Conservation (phyloP, 345 rosid genomes). For the Eucalyptus pauciflora region DNA sequence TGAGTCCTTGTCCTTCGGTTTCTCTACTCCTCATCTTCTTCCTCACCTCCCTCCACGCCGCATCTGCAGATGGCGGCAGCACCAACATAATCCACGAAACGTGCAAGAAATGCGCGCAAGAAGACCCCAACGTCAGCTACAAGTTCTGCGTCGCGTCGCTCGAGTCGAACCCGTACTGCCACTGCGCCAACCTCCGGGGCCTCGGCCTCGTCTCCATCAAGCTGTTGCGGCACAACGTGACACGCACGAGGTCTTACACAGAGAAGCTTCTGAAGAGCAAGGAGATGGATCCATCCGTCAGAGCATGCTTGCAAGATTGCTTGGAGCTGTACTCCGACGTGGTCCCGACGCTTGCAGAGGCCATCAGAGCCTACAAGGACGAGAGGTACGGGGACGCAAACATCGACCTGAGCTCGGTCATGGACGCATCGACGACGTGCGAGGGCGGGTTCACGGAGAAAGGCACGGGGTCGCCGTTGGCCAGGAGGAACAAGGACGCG, state of each 20-base stretch:
- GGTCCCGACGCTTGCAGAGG: slow-evolving; percentile 12
- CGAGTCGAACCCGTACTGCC: slow-evolving; percentile 14
- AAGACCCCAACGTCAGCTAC: slow-evolving; percentile 38
- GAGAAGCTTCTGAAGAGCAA: slow-evolving; percentile 17
- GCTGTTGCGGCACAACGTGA: slow-evolving; percentile 17
- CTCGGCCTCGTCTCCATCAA: slow-evolving; percentile 42
- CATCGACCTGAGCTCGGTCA: slow-evolving; percentile 24
- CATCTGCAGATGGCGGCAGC: not conserved
- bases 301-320: slow-evolving; percentile 34
- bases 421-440: slow-evolving; percentile 41
- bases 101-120: slow-evolving; percentile 30
- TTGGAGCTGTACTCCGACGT: slow-evolving; percentile 41
- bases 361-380: slow-evolving; percentile 17
- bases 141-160: slow-evolving; percentile 39
- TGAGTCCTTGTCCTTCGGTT: not conserved
- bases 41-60: not conserved
- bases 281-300: slow-evolving; percentile 7
- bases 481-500: slow-evolving; percentile 16
- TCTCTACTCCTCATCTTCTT: not conserved
- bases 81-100: not conserved
- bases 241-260: slow-evolving; percentile 13
- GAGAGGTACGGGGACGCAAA: slow-evolving; percentile 21
- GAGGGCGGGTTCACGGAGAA: slow-evolving; percentile 51
- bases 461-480: slow-evolving; percentile 25
- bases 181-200: slow-evolving; percentile 6